Evolutionary conservation across 2,329 filamentous ascomycete genomes (phyloP), one percentile per base, ranked within the genome.

Genomic region (Periglandula ipomoeae): DNA sequence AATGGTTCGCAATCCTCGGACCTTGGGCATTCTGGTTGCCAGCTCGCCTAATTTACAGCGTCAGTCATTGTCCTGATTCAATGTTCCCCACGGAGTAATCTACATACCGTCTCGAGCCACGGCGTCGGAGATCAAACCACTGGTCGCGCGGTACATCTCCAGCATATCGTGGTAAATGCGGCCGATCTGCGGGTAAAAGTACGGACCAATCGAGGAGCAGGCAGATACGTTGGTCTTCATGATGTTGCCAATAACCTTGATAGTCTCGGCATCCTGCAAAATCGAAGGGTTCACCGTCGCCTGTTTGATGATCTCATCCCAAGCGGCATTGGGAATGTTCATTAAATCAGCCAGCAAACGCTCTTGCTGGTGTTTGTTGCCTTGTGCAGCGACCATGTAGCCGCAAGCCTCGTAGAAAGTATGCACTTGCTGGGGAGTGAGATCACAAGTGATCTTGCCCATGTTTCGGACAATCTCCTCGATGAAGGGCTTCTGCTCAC

Each of bases 181-280:
- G 37, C 91, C 93, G 58, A 98, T 95, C 65, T 98, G 93, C 11
- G 93, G 91, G 62, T 95, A 96, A 68, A 98, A 98, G 70, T 97
- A 98, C 46, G 88, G 83, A 30, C 94, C 93, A 50, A 98, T 93
- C 1, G 93, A 97, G 32, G 87, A 88, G 67, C 93, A 98, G 32
- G 93, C 93, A n/a, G 94, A 91, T 4, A 98, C 93, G 60, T 98
- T 98, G 1, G 93, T 98, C 79, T 98, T 98, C 93, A 98, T 98
- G 64, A 98, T 96, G 70, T 98, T 98, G 56, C 93, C 93, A 54
- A 98, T 90, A 57, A 98, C 84, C 74, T 98, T 98, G 72, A 98
- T 97, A 1, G 90, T 95, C 58, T 98, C 90, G 10, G 84, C 75
- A 61, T 97, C 89, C 65, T 97, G 89, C 11, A 98, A 76, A 56